These are phyloP conservation scores for Asparagopsis taxiformis DNA, from an alignment of 31 red algal genomes.

Conservation along the genomic window DNA sequence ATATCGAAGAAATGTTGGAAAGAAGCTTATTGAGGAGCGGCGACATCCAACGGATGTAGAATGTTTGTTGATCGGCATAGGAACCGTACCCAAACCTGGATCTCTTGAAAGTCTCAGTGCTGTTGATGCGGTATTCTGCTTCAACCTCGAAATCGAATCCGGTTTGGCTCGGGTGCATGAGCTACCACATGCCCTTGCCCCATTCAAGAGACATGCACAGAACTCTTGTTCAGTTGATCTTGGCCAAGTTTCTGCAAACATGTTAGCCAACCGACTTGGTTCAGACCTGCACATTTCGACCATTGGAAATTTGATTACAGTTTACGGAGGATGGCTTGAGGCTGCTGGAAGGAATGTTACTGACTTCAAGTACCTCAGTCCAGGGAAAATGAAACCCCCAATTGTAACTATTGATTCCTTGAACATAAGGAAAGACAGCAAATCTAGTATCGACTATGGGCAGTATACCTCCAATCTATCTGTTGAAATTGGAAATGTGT, in stretches of 20 bases:
- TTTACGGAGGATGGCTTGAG: slow-evolving; percentile 30
- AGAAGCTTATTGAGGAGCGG: slow-evolving; percentile 16
- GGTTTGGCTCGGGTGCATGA: slow-evolving; percentile 38
- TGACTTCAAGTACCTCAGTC: not conserved
- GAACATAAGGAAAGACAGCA: slow-evolving; percentile 29
- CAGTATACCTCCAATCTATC: slow-evolving; percentile 33
- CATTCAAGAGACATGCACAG: slow-evolving; percentile 14
- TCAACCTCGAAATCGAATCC: slow-evolving; percentile 34
- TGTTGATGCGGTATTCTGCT: slow-evolving; percentile 40
- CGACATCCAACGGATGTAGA: slow-evolving; percentile 37
- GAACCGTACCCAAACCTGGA: slow-evolving; percentile 13
- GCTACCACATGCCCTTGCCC: slow-evolving; percentile 44
- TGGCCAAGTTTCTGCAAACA: slow-evolving; percentile 4
- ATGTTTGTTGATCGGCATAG: slow-evolving; percentile 49
- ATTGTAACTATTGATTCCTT: slow-evolving; percentile 23
- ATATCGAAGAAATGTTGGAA: slow-evolving; percentile 8
- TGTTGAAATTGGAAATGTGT: slow-evolving; percentile 32
- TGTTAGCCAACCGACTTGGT: slow-evolving; percentile 33
- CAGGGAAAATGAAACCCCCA: slow-evolving; percentile 12
- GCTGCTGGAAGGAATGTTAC: not conserved
- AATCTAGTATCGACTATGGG: slow-evolving; percentile 34
- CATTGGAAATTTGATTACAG: not conserved
- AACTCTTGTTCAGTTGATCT: slow-evolving; percentile 29
- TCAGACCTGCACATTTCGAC: slow-evolving; percentile 11
- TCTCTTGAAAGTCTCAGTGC: slow-evolving; percentile 4